Evolutionary conservation across 371 early-diverging fungal species (phyloP).

Genomic region (Mucor sp.): DNA sequence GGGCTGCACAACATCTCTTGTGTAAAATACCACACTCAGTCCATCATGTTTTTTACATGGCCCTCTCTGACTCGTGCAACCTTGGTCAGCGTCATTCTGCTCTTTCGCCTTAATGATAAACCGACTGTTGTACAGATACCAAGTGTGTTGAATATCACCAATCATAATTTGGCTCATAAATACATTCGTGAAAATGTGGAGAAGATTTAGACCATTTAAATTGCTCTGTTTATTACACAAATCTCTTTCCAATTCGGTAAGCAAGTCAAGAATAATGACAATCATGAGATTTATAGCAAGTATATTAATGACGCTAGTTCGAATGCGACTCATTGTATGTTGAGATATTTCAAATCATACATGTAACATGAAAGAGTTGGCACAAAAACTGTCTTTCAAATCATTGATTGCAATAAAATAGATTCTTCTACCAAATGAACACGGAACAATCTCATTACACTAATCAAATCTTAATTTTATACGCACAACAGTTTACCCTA

Average conservation of each 20-base stretch:
- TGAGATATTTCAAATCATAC: background rate
- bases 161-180: background rate
- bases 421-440: background rate
- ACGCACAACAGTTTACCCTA: background rate
- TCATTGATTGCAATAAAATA: background rate
- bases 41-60: conserved; percentile 1
- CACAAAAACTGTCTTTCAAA: background rate
- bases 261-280: background rate
- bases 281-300: background rate
- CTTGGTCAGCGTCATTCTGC: conserved; percentile 11
- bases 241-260: background rate
- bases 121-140: conserved; percentile 7
- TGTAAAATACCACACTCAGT: background rate
- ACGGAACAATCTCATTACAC: background rate
- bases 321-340: background rate
- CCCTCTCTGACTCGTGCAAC: background rate
- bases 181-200: background rate
- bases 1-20: background rate
- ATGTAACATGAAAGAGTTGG: background rate
- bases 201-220: conserved; percentile 3
- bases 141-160: background rate
- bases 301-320: background rate
- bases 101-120: conserved; percentile 17
- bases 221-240: background rate
- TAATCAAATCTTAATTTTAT: background rate